phyloP scores from a whole-genome alignment of 164 flowering plant species.

The Saururus chinensis region DNA sequence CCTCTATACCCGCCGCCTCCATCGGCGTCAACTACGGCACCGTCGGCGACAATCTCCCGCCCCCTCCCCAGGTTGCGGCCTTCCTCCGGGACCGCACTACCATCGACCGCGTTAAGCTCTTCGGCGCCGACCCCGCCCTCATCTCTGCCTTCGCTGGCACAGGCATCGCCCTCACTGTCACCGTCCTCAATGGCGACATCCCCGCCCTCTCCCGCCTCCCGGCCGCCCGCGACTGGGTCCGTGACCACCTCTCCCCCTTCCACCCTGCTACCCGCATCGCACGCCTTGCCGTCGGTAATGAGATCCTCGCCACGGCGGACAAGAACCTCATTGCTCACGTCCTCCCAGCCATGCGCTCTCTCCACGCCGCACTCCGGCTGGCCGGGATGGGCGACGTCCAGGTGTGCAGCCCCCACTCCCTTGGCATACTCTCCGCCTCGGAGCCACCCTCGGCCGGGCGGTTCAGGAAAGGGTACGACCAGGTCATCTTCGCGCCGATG shows the following conservation, averaged over 20 bases:
- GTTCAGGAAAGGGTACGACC: conserved; percentile 45
- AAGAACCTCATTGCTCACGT: conserved; percentile 27
- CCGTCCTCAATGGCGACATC: conserved; percentile 53
- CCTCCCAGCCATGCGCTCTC: conserved; percentile 59
- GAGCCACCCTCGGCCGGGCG: conserved; percentile 53
- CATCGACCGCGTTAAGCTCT: conserved; percentile 62
- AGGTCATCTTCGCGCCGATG: conserved; percentile 28
- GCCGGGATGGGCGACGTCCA: conserved; percentile 34
- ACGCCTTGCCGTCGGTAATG: conserved; percentile 55
- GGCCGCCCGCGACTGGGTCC: conserved; percentile 50
- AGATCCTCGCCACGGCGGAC: conserved; percentile 33
- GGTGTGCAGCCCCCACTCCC: conserved; percentile 73
- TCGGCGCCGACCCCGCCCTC: conserved; percentile 57
- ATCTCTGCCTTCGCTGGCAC: conserved; percentile 64
- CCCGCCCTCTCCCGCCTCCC: conserved; percentile 22
- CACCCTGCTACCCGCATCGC: conserved; percentile 45
- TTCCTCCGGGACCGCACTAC: conserved; percentile 46
- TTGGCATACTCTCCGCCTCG: conserved; percentile 34
- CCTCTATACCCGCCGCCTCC: conserved; percentile 1
- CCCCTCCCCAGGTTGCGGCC: conserved; percentile 54
- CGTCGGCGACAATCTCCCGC: conserved; percentile 68
- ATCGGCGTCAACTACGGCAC: conserved; percentile 92
- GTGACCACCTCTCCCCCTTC: conserved; percentile 40
- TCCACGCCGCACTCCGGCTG: conserved; percentile 40
- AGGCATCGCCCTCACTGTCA: conserved; percentile 47